Conservation (phyloP, 441 rosid genomes). For the Biscutella laevigata region DNA sequence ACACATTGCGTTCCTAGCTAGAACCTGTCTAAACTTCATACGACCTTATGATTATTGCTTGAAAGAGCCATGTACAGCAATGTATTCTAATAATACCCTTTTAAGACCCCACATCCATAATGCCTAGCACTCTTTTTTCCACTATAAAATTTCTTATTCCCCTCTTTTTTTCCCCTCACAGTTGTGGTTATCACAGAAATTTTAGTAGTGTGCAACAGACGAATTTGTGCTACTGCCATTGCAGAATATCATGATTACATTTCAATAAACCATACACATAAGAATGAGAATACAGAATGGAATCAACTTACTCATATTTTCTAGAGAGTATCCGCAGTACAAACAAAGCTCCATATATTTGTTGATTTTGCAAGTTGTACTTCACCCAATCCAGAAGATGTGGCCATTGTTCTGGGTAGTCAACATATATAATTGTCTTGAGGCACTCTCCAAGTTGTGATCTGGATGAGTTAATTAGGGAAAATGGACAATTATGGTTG, state of each 20-base stretch:
- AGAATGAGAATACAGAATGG: neutral
- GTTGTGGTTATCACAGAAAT: neutral
- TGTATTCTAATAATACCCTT: neutral
- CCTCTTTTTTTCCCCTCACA: neutral
- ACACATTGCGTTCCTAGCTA: neutral
- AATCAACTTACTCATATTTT: conserved; percentile 76
- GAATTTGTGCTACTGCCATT: neutral
- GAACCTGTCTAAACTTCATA: conserved; percentile 7
- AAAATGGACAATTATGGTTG: neutral
- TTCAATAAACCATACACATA: neutral
- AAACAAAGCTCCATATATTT: conserved; percentile 82
- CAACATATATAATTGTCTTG: conserved; percentile 83
- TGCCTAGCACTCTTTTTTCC: neutral
- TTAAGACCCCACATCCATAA: neutral
- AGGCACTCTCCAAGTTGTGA: conserved; percentile 94
- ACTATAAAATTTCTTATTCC: neutral
- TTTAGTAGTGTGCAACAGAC: neutral
- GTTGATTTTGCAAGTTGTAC: conserved; percentile 77
- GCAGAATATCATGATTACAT: neutral
- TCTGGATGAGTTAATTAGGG: conserved; percentile 30
- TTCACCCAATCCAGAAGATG: conserved; percentile 89
- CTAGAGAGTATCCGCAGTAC: conserved; percentile 85
- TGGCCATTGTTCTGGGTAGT: conserved; percentile 99
- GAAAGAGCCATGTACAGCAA: neutral
- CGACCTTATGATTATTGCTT: neutral